Evolutionary conservation across 148 eudicot genomes (phyloP), one percentile per base, ranked within the genome.

Genomic region (Fallopia convolvulus): DNA sequence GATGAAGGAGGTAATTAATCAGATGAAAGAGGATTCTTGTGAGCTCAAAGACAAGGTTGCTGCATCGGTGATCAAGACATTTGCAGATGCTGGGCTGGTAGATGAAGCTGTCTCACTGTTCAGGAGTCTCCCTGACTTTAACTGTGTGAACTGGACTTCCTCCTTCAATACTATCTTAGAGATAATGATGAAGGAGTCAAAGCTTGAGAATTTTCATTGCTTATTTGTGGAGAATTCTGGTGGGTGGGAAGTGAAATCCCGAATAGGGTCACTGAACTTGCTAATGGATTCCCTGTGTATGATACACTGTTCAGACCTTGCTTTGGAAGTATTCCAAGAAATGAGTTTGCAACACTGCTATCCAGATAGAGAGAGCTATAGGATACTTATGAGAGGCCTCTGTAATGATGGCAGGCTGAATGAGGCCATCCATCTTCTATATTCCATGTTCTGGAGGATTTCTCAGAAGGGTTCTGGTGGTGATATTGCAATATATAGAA

Each of bases 381-480:
- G 77, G 79, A 83, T 89, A 77, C 80, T 92, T 42, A 95, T 92
- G 99, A 89, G 74, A 76, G 97, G 97, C 61, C 82, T 95, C 48
- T 92, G 97, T 87, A 81, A 79, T 55, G 94, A 89, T 77, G 85
- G 91, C 42, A 86, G 87, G 81, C 78, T 95, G 74, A 79, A 88
- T 70, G 97, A 92, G 65, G 97, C 97, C 26, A 91, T 85, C 58
- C 91, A 95, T 85, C 83, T 95, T 83, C 77, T 92, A 80, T 89
- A 92, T 81, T 87, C 92, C 63, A 92, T 92, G 97, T 85, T 92
- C 52, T 92, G 97, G 99, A 85, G 90, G 81, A 86, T 89, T 77
- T 92, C 97, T 73, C 89, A 84, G 58, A 95, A 92, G 82, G 99
- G 97, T 50, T 87, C 93, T 68, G 99, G 94, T 71, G 97, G 78